phyloP scores from a whole-genome alignment of 148 eudicot species.

The Rhododendron molle region DNA sequence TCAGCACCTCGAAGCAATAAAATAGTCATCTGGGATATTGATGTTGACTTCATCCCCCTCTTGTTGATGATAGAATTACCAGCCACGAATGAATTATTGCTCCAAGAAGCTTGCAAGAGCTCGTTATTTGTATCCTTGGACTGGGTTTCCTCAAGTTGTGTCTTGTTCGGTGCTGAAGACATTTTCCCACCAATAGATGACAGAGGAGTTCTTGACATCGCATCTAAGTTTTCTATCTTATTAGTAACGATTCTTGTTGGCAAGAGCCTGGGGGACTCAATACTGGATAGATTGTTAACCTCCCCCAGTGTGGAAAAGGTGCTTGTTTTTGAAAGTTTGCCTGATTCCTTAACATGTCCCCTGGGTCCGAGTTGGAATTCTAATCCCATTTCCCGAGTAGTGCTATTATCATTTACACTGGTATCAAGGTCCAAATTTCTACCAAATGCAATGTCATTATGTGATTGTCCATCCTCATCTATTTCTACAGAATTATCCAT shows the following conservation, averaged over 20 bases:
- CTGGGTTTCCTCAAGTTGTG: background rate
- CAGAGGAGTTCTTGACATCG: slow-evolving; percentile 15
- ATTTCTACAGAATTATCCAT: background rate
- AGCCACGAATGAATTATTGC: slow-evolving; percentile 20
- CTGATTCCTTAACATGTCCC: background rate
- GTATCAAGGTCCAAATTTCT: slow-evolving; percentile 11
- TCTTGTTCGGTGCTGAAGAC: background rate
- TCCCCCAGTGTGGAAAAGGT: background rate
- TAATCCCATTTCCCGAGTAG: slow-evolving; percentile 1
- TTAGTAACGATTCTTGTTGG: background rate
- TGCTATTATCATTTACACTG: slow-evolving; percentile 10
- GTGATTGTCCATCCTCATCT: background rate
- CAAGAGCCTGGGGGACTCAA: background rate
- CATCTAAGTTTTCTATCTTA: background rate
- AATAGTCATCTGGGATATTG: slow-evolving; percentile 50
- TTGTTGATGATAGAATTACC: slow-evolving; percentile 26
- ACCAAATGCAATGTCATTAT: background rate
- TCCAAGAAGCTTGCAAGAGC: slow-evolving; percentile 10
- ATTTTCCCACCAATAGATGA: slow-evolving; percentile 9
- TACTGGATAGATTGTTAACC: background rate
- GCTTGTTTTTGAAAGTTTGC: background rate
- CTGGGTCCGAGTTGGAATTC: background rate
- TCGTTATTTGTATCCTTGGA: background rate
- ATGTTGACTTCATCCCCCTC: slow-evolving; percentile 31
- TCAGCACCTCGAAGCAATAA: slow-evolving; percentile 30